Evolutionary conservation across 2,329 filamentous ascomycete genomes (phyloP).

Genomic region (Cladorrhinum sp.): DNA sequence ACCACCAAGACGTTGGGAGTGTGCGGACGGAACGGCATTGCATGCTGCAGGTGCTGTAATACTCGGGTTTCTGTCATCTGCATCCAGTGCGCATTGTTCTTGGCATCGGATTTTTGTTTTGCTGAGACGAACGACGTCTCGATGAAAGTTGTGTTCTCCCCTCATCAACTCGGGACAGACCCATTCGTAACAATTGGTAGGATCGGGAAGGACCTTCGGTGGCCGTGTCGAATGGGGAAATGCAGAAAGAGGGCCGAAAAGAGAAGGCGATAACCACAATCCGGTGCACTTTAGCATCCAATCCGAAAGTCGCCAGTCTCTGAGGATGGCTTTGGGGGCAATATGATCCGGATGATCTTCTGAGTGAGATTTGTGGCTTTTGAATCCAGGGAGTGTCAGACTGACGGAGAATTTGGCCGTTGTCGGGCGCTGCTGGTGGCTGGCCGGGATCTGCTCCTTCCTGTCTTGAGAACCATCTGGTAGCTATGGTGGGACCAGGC

Average conservation of each 20-base stretch:
- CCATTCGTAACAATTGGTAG: not conserved
- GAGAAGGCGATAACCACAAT: no score
- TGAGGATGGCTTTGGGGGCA: not conserved
- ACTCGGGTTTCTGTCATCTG: not conserved
- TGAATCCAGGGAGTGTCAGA: not conserved
- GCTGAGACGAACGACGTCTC: not conserved
- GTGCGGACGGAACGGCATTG: constrained; percentile 1
- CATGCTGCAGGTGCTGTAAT: constrained; percentile 8
- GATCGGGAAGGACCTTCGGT: no score
- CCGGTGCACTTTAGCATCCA: not conserved
- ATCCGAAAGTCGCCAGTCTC: not conserved
- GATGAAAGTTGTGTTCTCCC: not conserved
- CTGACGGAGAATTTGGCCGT: not conserved
- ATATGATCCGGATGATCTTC: no score
- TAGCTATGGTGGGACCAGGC: no score
- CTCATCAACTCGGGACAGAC: not conserved
- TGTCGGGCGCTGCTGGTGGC: no score
- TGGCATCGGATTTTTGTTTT: not conserved
- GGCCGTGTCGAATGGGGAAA: no score
- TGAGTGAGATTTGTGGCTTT: not conserved
- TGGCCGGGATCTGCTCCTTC: no score
- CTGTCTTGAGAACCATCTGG: no score
- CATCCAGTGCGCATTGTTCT: not conserved
- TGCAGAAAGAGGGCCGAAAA: not conserved
- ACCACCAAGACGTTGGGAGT: not conserved